Base-by-base conservation (phyloP, 768 basidiomycete genomes). In the Nidula microcarpa region DNA sequence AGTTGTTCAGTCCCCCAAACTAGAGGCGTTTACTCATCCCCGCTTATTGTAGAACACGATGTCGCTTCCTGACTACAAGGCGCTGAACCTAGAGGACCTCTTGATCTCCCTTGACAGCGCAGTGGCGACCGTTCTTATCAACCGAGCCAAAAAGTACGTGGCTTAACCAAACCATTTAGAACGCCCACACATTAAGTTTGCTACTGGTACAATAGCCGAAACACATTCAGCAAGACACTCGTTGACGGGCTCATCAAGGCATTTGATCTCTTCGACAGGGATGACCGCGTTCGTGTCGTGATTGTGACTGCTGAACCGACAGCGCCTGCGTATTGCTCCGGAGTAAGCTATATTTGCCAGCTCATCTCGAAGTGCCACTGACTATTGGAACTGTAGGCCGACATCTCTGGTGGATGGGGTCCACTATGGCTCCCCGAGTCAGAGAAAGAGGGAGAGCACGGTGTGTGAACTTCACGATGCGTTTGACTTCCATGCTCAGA, bases 281-380 rank as follows among this genome's bases (percentile, higher is more conserved):
- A 83, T 53, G 81, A 82, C 57, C 72, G 76, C 37, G 76, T 83
- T 17, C 72, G 75, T 36, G 81, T 69, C 0, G 73, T 82, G 14
- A 70, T 83, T 16, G 57, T 81, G 36, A 82, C 80, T 2, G 76
- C 81, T 0, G 80, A 82, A 46, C 74, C 67, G 47, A 73, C 68
- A 6, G 77, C 80, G 1, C 70, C 77, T 16, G 81, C 80, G 0
- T 84, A 70, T 56, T 82, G 82, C 58, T 74, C 81, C 17, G 82
- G 82, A 1, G 82, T 82, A 65, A 17, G 76, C 39, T 11, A 41
- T 11, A 4, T 41, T 16, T 41, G 11, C 39, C 39, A 41, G 11
- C 39, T 35, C 51, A 30, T 11, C 39, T 35, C 11, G 37, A 18
- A 11, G 37, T 47, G 34, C 32, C 4, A 33, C 10, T 43, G 41